These are phyloP conservation scores for Funneliformis caledonium DNA, from an alignment of 371 early-diverging fungal genomes.

Conservation along the genomic window DNA sequence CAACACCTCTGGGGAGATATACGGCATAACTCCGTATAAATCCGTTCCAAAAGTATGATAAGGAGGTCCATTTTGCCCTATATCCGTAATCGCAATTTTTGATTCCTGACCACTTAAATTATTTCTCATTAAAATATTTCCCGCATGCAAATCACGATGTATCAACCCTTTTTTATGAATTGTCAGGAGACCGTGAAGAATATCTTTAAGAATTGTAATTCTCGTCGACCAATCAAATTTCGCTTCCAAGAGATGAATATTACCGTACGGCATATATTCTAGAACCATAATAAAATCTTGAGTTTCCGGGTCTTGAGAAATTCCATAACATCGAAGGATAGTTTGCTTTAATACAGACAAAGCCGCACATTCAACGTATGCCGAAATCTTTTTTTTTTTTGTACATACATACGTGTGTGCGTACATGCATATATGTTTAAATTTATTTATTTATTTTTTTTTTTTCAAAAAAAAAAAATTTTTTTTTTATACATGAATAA, in stretches of 20 bases:
- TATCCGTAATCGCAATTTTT: neutral
- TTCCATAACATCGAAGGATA: neutral
- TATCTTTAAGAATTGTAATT: neutral
- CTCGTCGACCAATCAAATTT: neutral
- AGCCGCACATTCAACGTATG: neutral
- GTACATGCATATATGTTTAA: too few relatives aligned
- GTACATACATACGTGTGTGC: too few relatives aligned
- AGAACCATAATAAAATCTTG: neutral
- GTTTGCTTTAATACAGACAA: neutral
- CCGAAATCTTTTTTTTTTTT: neutral
- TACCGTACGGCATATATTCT: neutral
- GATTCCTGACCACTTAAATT: neutral
- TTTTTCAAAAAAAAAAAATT: too few relatives aligned
- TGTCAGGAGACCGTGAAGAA: neutral
- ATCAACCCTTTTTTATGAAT: constrained; percentile 13
- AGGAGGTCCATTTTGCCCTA: neutral
- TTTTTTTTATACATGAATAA: too few relatives aligned
- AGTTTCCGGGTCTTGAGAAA: neutral
- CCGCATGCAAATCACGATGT: neutral
- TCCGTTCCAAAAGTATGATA: neutral
- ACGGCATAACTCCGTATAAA: neutral
- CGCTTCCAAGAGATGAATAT: neutral
- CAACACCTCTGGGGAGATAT: constrained; percentile 5
- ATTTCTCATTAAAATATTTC: constrained; percentile 7
- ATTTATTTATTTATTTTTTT: too few relatives aligned